Conservation (phyloP, 2,329 filamentous ascomycete genomes). For the Microcyclospora tardicrescens region DNA sequence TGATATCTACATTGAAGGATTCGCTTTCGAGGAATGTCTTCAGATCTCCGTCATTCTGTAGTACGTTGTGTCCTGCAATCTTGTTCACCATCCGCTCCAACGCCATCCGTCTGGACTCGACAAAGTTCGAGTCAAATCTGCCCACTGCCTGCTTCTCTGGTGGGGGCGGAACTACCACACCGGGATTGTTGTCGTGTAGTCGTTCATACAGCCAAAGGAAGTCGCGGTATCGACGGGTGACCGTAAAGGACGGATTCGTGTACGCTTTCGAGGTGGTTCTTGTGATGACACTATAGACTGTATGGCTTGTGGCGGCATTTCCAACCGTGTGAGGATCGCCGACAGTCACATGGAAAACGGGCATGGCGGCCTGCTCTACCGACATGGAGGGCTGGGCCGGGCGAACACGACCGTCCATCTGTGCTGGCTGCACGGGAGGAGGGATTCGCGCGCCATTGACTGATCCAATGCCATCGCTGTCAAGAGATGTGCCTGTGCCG, state of each 20-base stretch:
- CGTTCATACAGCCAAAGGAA: constrained; percentile 97
- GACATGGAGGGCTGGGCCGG: constrained; percentile 67
- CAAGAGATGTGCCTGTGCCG: constrained; percentile 44
- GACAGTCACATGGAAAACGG: constrained; percentile 77
- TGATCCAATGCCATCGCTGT: constrained; percentile 45
- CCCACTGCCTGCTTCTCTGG: constrained; percentile 97
- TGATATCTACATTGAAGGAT: constrained; percentile 88
- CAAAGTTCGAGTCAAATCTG: constrained; percentile 91
- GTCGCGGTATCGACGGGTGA: constrained; percentile 87
- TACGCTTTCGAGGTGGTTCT: constrained; percentile 97
- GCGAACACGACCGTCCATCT: constrained; percentile 28
- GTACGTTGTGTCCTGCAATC: constrained; percentile 71
- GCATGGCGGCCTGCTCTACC: constrained; percentile 86
- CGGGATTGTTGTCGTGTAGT: constrained; percentile 85
- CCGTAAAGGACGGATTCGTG: constrained; percentile 79
- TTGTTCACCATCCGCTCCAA: constrained; percentile 98
- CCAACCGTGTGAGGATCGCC: constrained; percentile 97
- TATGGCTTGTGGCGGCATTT: constrained; percentile 91
- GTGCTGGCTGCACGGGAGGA: constrained; percentile 44
- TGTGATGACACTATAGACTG: constrained; percentile 90
- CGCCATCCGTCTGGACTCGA: constrained; percentile 80
- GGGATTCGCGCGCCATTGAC: constrained; percentile 48
- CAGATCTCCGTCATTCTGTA: constrained; percentile 85
- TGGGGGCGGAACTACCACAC: constrained; percentile 85
- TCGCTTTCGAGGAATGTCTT: constrained; percentile 97